Evolutionary conservation across 2,329 filamentous ascomycete species (phyloP).

Genomic region (Domatiomyces globalis): DNA sequence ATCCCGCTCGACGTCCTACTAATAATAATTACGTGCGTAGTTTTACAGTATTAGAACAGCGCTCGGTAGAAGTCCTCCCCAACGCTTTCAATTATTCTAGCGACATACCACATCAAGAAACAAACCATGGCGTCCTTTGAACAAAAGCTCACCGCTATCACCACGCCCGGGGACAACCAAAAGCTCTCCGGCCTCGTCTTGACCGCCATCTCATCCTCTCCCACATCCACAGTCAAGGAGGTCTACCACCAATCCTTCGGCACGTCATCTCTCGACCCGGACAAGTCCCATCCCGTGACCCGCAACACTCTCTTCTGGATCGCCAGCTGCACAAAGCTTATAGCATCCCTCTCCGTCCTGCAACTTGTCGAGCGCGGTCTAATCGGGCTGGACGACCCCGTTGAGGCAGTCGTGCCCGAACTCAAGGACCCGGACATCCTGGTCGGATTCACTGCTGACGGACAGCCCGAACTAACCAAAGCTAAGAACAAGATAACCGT

Average conservation of each 20-base stretch:
- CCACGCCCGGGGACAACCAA: background rate
- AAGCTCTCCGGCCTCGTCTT: background rate
- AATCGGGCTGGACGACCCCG: conserved; percentile 33
- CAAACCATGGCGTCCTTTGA: background rate
- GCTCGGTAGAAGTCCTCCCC: too few species aligned
- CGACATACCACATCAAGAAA: too few species aligned
- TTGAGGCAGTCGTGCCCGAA: conserved; percentile 34
- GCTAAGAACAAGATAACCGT: conserved; percentile 15
- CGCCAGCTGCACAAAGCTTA: conserved; percentile 29
- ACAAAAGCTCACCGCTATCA: background rate
- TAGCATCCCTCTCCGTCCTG: conserved; percentile 40
- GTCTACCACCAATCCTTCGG: conserved; percentile 7
- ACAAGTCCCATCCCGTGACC: conserved; percentile 7
- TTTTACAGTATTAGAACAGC: too few species aligned
- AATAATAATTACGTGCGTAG: too few species aligned
- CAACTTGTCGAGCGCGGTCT: conserved; percentile 41
- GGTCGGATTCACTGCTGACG: conserved; percentile 26
- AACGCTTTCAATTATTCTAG: background rate
- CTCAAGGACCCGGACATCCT: conserved; percentile 36
- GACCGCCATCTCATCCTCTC: background rate
- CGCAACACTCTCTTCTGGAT: conserved; percentile 15
- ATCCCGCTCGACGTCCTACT: too few species aligned
- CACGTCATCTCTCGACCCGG: conserved; percentile 3
- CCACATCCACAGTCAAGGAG: conserved; percentile 3
- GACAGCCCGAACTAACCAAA: conserved; percentile 20